Conservation (phyloP, 2,329 filamentous ascomycete genomes). For the Alternaria dauci region DNA sequence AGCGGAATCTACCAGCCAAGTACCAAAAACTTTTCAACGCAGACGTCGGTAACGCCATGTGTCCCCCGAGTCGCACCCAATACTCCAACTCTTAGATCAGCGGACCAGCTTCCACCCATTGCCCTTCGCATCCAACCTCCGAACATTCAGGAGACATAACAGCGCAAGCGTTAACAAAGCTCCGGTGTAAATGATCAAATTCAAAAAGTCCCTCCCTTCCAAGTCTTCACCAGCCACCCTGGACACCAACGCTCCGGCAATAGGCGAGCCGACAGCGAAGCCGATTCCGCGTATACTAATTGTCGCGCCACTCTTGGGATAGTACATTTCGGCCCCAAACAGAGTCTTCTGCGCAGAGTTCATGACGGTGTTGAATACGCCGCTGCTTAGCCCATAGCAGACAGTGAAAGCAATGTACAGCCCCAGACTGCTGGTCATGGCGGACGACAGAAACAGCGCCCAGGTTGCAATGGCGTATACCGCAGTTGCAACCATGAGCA, state of each 20-base stretch:
- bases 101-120: conserved; percentile 28
- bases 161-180: conserved; percentile 15
- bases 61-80: not conserved
- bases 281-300: conserved; percentile 32
- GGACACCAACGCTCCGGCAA: conserved; percentile 31
- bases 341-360: conserved; percentile 28
- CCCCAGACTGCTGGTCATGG: conserved; percentile 12
- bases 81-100: conserved; percentile 6
- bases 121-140: conserved; percentile 23
- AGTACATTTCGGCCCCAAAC: conserved; percentile 36
- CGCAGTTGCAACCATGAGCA: conserved; percentile 51
- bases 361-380: conserved; percentile 28
- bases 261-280: conserved; percentile 27
- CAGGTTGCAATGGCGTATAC: conserved; percentile 27
- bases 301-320: conserved; percentile 29
- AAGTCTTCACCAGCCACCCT: conserved; percentile 20
- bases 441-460: conserved; percentile 31
- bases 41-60: not conserved
- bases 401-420: conserved; percentile 32
- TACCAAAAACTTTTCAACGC: not conserved
- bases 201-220: conserved; percentile 20
- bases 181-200: conserved; percentile 28
- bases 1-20: not conserved
- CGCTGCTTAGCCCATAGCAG: conserved; percentile 29
- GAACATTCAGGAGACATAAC: conserved; percentile 22